A percentile compares a stretch with the other conserved stretches of the same genome.
Evolutionary conservation across 1,284 basidiomycete species (phyloP).

Genomic region (Volvariella volvacea): DNA sequence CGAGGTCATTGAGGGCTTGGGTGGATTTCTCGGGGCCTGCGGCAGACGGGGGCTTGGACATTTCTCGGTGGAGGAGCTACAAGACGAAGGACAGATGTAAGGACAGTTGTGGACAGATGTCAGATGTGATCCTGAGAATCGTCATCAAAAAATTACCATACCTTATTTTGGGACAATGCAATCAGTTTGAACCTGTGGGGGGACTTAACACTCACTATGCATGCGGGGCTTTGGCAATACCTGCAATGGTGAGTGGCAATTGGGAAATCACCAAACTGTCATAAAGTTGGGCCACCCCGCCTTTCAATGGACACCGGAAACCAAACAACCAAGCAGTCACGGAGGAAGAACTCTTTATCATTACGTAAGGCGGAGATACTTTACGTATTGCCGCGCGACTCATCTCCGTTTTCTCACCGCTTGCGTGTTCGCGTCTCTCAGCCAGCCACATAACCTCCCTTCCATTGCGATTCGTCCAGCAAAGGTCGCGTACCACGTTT

Average conservation of each 20-base stretch:
- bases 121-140: slow-evolving; percentile 2
- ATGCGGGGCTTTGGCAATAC: no score
- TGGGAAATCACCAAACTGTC: no score
- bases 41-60: neutral
- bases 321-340: slow-evolving; percentile 1
- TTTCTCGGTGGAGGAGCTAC: neutral
- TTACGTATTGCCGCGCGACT: neutral
- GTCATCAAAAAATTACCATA: slow-evolving; percentile 1
- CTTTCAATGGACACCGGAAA: neutral
- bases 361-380: slow-evolving; percentile 1
- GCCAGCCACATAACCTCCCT: no score
- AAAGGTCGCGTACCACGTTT: no score
- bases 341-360: neutral
- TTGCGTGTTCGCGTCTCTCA: no score
- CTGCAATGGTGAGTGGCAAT: no score
- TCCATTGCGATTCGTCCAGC: no score
- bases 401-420: neutral
- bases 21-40: neutral
- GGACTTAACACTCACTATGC: neutral
- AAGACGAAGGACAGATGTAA: neutral
- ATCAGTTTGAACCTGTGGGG: neutral
- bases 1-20: slow-evolving; percentile 13
- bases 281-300: neutral
- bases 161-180: neutral
- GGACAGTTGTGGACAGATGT: neutral